Conservation (phyloP, 2,329 filamentous ascomycete genomes). For the Colletotrichum sp. region DNA sequence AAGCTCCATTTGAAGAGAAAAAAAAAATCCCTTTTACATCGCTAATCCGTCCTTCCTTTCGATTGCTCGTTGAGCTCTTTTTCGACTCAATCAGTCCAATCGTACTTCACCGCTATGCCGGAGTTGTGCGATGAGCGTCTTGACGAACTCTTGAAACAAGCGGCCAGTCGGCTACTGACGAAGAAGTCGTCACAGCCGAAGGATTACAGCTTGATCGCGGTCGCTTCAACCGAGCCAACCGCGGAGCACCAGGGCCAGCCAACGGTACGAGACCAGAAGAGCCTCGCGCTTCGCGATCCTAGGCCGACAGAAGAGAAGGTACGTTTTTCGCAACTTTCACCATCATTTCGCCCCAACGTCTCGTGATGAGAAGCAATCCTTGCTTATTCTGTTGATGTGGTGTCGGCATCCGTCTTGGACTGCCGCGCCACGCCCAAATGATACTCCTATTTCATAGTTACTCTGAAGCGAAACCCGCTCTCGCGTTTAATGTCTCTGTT, state of each 20-base stretch:
- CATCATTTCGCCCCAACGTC: not conserved
- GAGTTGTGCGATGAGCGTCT: slow-evolving; percentile 21
- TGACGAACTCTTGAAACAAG: slow-evolving; percentile 20
- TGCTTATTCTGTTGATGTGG: slow-evolving; percentile 27
- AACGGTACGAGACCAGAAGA: not conserved
- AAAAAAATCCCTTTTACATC: not conserved
- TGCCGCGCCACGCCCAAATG: slow-evolving; percentile 59
- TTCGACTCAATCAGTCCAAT: not conserved
- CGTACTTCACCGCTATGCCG: slow-evolving; percentile 21
- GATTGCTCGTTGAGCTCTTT: not conserved
- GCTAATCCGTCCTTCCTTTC: not conserved
- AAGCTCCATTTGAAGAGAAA: not conserved
- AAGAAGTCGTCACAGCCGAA: not conserved
- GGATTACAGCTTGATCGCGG: slow-evolving; percentile 13
- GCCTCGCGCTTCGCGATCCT: slow-evolving; percentile 15
- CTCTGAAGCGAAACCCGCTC: slow-evolving; percentile 61
- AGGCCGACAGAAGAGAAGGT: slow-evolving; percentile 11
- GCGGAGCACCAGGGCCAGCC: not conserved
- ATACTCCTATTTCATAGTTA: slow-evolving; percentile 72
- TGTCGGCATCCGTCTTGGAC: slow-evolving; percentile 45
- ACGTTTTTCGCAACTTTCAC: not conserved
- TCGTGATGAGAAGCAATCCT: slow-evolving; percentile 46
- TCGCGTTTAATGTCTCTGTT: not conserved
- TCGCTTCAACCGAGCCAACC: not conserved
- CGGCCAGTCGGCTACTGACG: slow-evolving; percentile 17